Percentiles rank a stretch among this genome's conserved stretches.
Conservation (phyloP, 1,284 basidiomycete species). For the Sutorius eximius region DNA sequence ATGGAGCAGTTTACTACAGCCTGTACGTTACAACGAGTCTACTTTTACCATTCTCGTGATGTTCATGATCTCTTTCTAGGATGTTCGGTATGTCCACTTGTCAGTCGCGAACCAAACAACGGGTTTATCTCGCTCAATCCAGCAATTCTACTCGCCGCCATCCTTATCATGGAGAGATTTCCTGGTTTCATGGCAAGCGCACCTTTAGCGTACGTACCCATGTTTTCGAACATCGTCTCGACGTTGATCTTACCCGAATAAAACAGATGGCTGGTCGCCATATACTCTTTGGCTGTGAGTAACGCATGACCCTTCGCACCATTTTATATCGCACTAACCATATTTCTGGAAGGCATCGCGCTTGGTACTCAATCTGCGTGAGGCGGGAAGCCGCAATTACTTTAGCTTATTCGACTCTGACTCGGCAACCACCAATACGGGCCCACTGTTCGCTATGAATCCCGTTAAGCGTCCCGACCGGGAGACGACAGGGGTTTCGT, state of each 20-base stretch:
- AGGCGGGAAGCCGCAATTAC: neutral
- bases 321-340: neutral
- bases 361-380: neutral
- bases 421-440: too few relatives aligned
- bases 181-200: neutral
- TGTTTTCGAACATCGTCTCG: neutral
- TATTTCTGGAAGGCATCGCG: neutral
- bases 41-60: neutral
- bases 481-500: too few relatives aligned
- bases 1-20: constrained; percentile 6
- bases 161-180: neutral
- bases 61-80: neutral
- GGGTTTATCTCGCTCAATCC: neutral
- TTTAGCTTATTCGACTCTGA: neutral
- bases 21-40: neutral
- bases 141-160: neutral
- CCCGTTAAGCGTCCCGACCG: too few relatives aligned
- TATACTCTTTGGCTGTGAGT: neutral
- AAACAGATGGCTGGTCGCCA: neutral
- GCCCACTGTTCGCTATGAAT: neutral
- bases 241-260: neutral
- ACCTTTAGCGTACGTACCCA: neutral
- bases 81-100: neutral
- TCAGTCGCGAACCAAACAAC: neutral
- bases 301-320: neutral